phyloP scores from a whole-genome alignment of 129 eudicot genomes.

The Flaveria bidentis region DNA sequence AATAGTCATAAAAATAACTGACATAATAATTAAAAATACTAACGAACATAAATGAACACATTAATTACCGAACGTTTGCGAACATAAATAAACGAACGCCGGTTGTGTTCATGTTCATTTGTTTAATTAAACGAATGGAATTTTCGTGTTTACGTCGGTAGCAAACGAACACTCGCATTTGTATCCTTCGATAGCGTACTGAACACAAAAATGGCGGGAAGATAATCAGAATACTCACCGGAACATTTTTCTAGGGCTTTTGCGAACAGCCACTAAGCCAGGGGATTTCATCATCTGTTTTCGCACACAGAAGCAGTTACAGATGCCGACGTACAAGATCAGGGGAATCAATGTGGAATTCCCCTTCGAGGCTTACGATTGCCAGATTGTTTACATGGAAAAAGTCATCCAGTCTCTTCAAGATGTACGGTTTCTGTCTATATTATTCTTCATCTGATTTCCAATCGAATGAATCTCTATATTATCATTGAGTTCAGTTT shows the following conservation, averaged over 20 bases:
- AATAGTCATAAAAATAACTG: too few relatives aligned
- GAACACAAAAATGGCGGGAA: conserved; percentile 52
- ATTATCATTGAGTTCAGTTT: neutral
- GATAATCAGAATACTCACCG: neutral
- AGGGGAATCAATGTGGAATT: conserved; percentile 92
- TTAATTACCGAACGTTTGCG: too few relatives aligned
- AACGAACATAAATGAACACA: too few relatives aligned
- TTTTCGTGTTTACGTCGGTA: too few relatives aligned
- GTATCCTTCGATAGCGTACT: conserved; percentile 5
- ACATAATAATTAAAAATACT: too few relatives aligned
- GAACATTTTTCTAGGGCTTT: conserved; percentile 40
- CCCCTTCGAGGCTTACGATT: conserved; percentile 91
- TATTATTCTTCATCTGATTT: neutral
- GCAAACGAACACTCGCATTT: neutral
- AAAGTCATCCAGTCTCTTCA: conserved; percentile 93
- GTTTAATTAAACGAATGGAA: too few relatives aligned
- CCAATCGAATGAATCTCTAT: neutral
- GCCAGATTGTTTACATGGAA: conserved; percentile 94
- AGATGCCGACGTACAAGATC: conserved; percentile 88
- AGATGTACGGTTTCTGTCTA: conserved; percentile 40
- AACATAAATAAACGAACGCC: too few relatives aligned
- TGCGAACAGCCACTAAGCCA: neutral
- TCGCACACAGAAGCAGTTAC: conserved; percentile 8
- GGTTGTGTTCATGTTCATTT: too few relatives aligned
- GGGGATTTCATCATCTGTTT: conserved; percentile 1